Evolutionary conservation across 2,329 filamentous ascomycete genomes (phyloP), one percentile per base, ranked within the genome.

Genomic region (Gaeumannomyces sp.): DNA sequence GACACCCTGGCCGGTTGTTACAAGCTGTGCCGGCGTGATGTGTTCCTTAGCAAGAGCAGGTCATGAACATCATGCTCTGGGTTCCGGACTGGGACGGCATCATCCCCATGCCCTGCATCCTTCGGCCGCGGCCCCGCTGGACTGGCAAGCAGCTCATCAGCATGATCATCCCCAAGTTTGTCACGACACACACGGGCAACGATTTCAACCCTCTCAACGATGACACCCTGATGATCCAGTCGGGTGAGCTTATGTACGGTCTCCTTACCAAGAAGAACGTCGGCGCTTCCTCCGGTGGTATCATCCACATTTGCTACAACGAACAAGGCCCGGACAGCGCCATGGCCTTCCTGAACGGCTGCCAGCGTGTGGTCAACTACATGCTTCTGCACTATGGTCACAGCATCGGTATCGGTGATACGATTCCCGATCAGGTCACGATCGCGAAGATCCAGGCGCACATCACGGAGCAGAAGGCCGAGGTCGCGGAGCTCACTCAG

Each of bases 21-120:
- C 86, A 99, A 99, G 81, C 88, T 99, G 70, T 97, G 91, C 72
- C 90, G 93, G 71, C 89, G 93, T 74, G 95, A 99, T 76, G 88
- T 92, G 35, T 97, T 99, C 79, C 79, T 99, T 66, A 90, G 87
- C 65, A 93, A 94, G 90, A 97, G 70, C 84, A 93, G 74, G 90
- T 99, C 69, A 98, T 97, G 93, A 96, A 97, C 76, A 85, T 96
- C 70, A 89, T 99, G 82, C 84, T 99, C 69, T 99, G 94, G 94
- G 93, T 99, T 64, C 95, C 95, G 27, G 89, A 93, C 65, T 99
- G 96, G 96, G 93, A 99, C 77, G 96, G 96, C 60, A 85, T 96
- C 62, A 92, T 99, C 71, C 95, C 95, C 7, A 87, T 89, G 50
- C 95, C 95, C 19, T 93, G 94, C n/a, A 97, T 99, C 68, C 73